A percentile compares a stretch with the other conserved stretches of the same genome.
phyloP scores from a whole-genome alignment of 257 asterid species.

The Solanum chiquidenum region DNA sequence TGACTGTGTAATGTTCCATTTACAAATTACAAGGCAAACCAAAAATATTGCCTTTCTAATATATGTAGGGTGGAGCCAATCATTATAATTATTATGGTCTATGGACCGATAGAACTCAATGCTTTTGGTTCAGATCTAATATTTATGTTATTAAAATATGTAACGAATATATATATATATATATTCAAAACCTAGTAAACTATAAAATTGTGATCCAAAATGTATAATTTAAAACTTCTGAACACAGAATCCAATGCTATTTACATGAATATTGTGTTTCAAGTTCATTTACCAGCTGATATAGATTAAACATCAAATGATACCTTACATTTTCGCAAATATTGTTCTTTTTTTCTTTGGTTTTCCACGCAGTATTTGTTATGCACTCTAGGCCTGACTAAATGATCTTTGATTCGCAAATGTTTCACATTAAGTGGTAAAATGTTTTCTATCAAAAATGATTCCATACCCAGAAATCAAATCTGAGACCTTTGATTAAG shows the following conservation, averaged over 20 bases:
- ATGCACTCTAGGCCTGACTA: background rate
- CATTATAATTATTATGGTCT: background rate
- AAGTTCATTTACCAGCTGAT: background rate
- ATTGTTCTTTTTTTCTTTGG: background rate
- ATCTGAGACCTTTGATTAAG: too few relatives aligned
- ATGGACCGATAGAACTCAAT: background rate
- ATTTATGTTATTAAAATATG: background rate
- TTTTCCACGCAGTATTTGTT: background rate
- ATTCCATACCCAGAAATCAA: accelerated
- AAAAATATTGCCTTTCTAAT: background rate
- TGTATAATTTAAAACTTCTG: background rate
- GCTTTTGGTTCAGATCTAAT: background rate
- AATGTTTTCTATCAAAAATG: background rate
- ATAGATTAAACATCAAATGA: background rate
- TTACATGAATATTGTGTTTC: background rate
- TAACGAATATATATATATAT: background rate
- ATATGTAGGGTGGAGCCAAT: background rate
- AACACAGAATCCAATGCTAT: background rate
- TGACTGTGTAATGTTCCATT: background rate
- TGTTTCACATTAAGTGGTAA: background rate
- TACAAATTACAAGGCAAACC: background rate
- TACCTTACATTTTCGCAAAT: background rate
- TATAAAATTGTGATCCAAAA: background rate
- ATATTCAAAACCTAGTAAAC: background rate
- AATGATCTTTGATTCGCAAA: background rate